Conservation (phyloP, 176 grass and related monocot genomes). For the Alopecurus myosuroides region DNA sequence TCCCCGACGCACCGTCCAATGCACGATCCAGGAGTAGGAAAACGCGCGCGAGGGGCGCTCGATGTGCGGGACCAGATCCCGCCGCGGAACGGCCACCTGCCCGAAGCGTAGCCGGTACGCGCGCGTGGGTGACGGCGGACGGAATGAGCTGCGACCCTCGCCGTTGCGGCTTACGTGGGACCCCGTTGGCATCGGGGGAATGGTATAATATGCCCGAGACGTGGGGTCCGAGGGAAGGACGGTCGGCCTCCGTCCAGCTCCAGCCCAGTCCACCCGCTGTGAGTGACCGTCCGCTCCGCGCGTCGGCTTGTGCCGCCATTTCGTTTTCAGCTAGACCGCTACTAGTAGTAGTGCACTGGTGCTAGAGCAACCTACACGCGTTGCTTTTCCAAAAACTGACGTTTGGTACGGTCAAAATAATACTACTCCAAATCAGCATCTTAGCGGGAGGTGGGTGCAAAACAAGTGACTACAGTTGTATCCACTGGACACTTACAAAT, state of each 20-base stretch:
- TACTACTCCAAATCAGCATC: too few species aligned
- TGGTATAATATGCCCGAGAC: background rate
- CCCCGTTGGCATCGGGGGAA: background rate
- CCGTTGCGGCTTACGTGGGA: background rate
- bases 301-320: constrained; percentile 20
- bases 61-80: background rate
- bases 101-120: constrained; percentile 39
- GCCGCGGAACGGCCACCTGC: background rate
- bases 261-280: constrained; percentile 23
- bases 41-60: too few species aligned
- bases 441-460: too few species aligned
- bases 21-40: background rate
- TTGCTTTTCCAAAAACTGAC: background rate
- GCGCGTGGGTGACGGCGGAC: constrained; percentile 11
- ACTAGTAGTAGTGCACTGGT: too few species aligned
- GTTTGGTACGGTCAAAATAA: too few species aligned
- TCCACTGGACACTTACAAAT: background rate
- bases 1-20: background rate
- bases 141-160: background rate
- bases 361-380: background rate
- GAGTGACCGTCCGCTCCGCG: constrained; percentile 2
- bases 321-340: background rate
- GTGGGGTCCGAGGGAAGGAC: background rate
- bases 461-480: too few species aligned
- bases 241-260: background rate